Evolutionary conservation across 768 basidiomycete species (phyloP), one percentile per base, ranked within the genome.

Genomic region (Fomitopsis serialis): DNA sequence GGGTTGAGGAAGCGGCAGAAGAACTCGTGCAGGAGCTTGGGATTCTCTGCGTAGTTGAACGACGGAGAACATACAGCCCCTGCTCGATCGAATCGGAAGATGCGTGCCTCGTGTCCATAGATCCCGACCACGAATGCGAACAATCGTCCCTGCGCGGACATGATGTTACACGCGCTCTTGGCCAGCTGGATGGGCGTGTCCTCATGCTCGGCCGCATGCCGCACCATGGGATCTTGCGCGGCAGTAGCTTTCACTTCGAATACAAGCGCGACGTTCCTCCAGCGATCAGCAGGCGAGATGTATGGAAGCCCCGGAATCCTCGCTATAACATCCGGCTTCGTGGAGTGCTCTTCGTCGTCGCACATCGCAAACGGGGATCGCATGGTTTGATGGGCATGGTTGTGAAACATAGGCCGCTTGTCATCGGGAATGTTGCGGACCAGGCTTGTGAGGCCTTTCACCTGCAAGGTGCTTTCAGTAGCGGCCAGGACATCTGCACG

Each of bases 31-130:
- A 58, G 42, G 11, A 52, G 17, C 6, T 42, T 23, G 8, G 52
- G 43, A 11, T 40, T 2, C n/a, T 24, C 32, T 15, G 34, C 19
- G 22, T 45, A 29, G 32, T 37, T 45, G 52, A 58, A 52, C 0
- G 46, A 22, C 25, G 21, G 19, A 1, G 46, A 52, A 25, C 50
- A 54, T 9, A 58, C 22, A 2, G 29, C 51, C 19, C 24, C 52
- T 2, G 58, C n/a, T 23, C 49, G 54, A 40, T 58, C 58, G 22
- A 55, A 55, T 21, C 54, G 58, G 3, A 42, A 48, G n/a, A 58
- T 43, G 2, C 58, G 58, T 11, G 45, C 24, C 9, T 13, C 42
- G 19, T 27, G n/a, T 24, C 54, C 58, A 27, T 58, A 58, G 19
- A 58, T 40, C 2, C 58, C 58, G 19, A 58, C n/a, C 2, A 51